These are phyloP conservation scores for Dendrobium catenatum DNA, from an alignment of 106 monocot genomes.

Conservation along the genomic window DNA sequence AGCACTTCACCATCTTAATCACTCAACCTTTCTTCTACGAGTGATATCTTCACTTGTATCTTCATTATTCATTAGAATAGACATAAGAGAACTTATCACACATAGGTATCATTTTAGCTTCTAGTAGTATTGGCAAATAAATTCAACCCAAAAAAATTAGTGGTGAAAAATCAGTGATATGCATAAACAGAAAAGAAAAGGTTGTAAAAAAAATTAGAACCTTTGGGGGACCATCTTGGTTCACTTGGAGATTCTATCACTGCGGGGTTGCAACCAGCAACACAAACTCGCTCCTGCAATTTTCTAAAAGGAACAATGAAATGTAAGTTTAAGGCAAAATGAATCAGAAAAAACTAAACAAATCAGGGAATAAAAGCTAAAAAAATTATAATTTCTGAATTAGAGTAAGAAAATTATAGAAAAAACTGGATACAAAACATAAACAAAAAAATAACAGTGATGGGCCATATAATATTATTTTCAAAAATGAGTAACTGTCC, in stretches of 20 bases:
- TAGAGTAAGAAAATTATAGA: not conserved
- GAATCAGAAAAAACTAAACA: not conserved
- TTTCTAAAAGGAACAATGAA: slow-evolving; percentile 32
- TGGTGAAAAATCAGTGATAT: not conserved
- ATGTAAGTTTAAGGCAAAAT: not conserved
- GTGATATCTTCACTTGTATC: not conserved
- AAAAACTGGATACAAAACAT: not conserved
- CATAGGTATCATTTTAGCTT: not conserved
- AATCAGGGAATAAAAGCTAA: not conserved
- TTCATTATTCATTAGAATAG: not conserved
- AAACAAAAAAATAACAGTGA: not conserved
- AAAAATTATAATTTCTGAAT: not conserved
- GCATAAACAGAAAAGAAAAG: not conserved
- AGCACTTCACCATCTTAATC: not conserved
- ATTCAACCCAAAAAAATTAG: not conserved
- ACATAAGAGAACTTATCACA: not conserved
- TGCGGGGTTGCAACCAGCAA: slow-evolving; percentile 65
- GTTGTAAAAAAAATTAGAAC: slow-evolving; percentile 20
- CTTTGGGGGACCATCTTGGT: slow-evolving; percentile 86
- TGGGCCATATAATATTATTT: not conserved
- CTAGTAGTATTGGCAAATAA: not conserved
- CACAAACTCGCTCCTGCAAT: slow-evolving; percentile 47
- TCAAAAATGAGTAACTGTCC: not conserved
- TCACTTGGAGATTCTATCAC: slow-evolving; percentile 73
- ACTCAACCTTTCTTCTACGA: not conserved